These are phyloP conservation scores for Thelonectria rubi DNA, from an alignment of 2,329 filamentous ascomycete genomes.

Conservation along the genomic window DNA sequence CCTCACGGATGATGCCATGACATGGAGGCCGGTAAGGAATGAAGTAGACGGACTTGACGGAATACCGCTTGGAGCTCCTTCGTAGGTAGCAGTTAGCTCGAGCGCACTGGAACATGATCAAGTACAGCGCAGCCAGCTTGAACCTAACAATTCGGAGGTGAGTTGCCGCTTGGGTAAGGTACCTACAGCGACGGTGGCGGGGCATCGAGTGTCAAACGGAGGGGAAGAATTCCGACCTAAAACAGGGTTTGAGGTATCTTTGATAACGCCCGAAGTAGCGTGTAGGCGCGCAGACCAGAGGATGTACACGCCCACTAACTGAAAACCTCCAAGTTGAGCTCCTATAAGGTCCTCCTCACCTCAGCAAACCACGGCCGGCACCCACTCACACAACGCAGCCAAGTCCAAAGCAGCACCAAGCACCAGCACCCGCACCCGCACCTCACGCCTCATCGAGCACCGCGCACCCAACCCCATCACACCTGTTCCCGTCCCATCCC, in stretches of 20 bases:
- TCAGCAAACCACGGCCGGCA: slow-evolving; percentile 1
- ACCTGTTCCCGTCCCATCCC: slow-evolving; percentile 36
- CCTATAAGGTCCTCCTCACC: slow-evolving; percentile 3
- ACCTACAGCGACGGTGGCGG: slow-evolving; percentile 3
- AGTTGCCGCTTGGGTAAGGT: not conserved
- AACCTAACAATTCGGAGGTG: not conserved
- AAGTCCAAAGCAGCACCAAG: slow-evolving; percentile 24
- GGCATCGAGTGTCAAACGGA: slow-evolving; percentile 12
- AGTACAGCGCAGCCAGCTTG: not conserved
- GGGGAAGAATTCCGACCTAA: slow-evolving; percentile 6
- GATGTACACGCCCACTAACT: slow-evolving; percentile 16
- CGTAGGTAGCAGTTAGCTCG: not conserved
- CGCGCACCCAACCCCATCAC: slow-evolving; percentile 33
- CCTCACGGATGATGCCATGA: slow-evolving; percentile 2
- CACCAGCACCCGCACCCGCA: slow-evolving; percentile 15
- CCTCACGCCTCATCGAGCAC: slow-evolving; percentile 26
- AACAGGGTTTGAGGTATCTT: slow-evolving; percentile 6
- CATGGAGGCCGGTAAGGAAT: not conserved
- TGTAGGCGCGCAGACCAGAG: not conserved
- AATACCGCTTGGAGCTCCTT: not conserved
- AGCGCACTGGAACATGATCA: not conserved
- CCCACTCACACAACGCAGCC: slow-evolving; percentile 17
- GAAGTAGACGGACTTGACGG: not conserved
- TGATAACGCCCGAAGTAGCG: slow-evolving; percentile 6
- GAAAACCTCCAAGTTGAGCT: slow-evolving; percentile 10